These are phyloP conservation scores for Beauveria varroae DNA, from an alignment of 2,329 filamentous ascomycete species.

Conservation along the genomic window DNA sequence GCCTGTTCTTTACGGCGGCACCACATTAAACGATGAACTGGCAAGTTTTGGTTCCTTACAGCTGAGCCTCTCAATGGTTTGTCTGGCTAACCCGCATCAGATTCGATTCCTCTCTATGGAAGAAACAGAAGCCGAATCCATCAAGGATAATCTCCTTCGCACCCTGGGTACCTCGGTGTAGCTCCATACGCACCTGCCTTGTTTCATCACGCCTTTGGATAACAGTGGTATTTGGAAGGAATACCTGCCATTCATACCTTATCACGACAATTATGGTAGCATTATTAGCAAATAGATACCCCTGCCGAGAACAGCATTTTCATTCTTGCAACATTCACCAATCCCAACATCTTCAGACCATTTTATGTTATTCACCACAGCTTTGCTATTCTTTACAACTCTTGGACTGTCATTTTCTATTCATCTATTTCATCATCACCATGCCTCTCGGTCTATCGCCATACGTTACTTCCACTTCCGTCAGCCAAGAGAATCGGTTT, in stretches of 20 bases:
- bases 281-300: slow-evolving; percentile 5
- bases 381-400: slow-evolving; percentile 5
- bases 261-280: neutral
- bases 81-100: slow-evolving; percentile 27
- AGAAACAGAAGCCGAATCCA: slow-evolving; percentile 46
- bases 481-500: slow-evolving; percentile 16
- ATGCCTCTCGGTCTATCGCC: slow-evolving; percentile 9
- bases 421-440: neutral
- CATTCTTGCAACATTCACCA: slow-evolving; percentile 1
- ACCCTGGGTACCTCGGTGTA: slow-evolving; percentile 33
- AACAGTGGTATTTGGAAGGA: slow-evolving; percentile 2
- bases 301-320: neutral
- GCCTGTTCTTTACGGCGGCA: slow-evolving; percentile 64
- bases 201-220: neutral
- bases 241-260: neutral
- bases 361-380: neutral
- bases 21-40: slow-evolving; percentile 58
- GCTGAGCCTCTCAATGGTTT: neutral
- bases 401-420: neutral
- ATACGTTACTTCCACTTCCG: slow-evolving; percentile 5
- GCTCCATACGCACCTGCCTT: neutral
- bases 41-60: slow-evolving; percentile 38
- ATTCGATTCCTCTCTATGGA: slow-evolving; percentile 62
- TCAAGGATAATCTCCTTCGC: slow-evolving; percentile 51
- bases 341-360: slow-evolving; percentile 1